Percentiles rank a stretch among this genome's conserved stretches.
phyloP scores from a whole-genome alignment of 257 asterid genomes.

The Solanum lignicaule region DNA sequence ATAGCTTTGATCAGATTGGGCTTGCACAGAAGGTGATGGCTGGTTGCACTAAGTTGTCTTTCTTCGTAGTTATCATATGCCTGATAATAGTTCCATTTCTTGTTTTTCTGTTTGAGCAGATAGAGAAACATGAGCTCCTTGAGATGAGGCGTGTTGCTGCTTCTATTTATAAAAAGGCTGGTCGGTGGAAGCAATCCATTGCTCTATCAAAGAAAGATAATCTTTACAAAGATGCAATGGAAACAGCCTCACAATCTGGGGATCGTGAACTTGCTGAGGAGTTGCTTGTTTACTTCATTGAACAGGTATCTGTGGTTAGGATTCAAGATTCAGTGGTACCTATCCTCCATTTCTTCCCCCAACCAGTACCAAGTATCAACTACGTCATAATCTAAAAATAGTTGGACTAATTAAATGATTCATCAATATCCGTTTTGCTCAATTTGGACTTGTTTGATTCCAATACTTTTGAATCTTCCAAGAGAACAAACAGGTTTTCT shows the following conservation, averaged over 20 bases:
- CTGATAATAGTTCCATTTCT: neutral
- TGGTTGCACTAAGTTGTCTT: constrained; percentile 1
- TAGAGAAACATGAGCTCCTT: constrained; percentile 98
- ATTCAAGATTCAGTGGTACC: neutral
- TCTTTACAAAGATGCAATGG: constrained; percentile 99
- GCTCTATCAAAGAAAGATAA: constrained; percentile 96
- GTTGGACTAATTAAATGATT: neutral
- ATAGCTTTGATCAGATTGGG: constrained; percentile 96
- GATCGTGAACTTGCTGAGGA: constrained; percentile 99
- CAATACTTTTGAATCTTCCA: neutral
- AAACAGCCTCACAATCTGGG: constrained; percentile 98
- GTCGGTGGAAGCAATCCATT: constrained; percentile 97
- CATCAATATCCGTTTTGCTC: neutral
- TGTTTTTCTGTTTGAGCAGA: constrained; percentile 34
- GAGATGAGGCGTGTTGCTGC: constrained; percentile 99
- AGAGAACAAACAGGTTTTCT: neutral
- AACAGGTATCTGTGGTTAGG: constrained; percentile 43
- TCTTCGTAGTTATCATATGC: neutral
- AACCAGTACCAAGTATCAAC: neutral
- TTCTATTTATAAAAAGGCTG: constrained; percentile 96
- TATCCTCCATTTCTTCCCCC: neutral
- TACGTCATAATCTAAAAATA: neutral
- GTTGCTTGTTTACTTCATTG: constrained; percentile 93
- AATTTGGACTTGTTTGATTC: neutral
- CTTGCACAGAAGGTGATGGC: constrained; percentile 87